These are phyloP conservation scores for Olyra latifolia DNA, from an alignment of 176 grass and related monocot species.

Conservation along the genomic window DNA sequence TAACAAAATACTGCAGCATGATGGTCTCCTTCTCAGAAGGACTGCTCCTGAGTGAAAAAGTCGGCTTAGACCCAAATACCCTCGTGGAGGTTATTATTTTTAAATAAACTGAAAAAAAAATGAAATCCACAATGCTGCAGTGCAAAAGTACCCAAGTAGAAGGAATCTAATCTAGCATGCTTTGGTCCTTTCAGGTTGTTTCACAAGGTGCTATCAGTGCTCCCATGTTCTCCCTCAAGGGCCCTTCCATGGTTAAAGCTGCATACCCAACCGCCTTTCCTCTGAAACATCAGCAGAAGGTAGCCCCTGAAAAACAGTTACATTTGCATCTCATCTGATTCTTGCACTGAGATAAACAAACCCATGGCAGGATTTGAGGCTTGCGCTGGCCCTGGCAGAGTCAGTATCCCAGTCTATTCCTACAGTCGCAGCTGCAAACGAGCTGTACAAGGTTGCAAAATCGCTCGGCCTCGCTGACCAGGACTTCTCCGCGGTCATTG, in stretches of 20 bases:
- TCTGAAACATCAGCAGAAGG: slow-evolving; percentile 98
- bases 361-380: slow-evolving; percentile 73
- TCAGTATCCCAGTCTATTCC: slow-evolving; percentile 79
- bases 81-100: slow-evolving; percentile 63
- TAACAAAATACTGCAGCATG: slow-evolving; percentile 60
- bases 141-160: background rate
- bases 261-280: slow-evolving; percentile 84
- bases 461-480: slow-evolving; percentile 67
- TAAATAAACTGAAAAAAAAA: background rate
- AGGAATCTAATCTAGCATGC: slow-evolving; percentile 15
- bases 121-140: background rate
- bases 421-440: slow-evolving; percentile 76
- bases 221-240: slow-evolving; percentile 85
- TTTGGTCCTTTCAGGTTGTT: slow-evolving; percentile 62
- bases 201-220: slow-evolving; percentile 91
- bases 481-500: slow-evolving; percentile 82
- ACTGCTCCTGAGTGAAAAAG: slow-evolving; percentile 78
- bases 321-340: slow-evolving; percentile 25
- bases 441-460: slow-evolving; percentile 83
- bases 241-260: slow-evolving; percentile 91
- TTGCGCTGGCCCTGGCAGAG: slow-evolving; percentile 75
- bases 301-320: slow-evolving; percentile 29
- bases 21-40: slow-evolving; percentile 96
- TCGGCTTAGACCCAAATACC: slow-evolving; percentile 71
- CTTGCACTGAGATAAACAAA: background rate